Percentiles rank a stretch among this genome's conserved stretches.
phyloP scores from a whole-genome alignment of 2,329 filamentous ascomycete genomes.

The Epichloe gansuensis region DNA sequence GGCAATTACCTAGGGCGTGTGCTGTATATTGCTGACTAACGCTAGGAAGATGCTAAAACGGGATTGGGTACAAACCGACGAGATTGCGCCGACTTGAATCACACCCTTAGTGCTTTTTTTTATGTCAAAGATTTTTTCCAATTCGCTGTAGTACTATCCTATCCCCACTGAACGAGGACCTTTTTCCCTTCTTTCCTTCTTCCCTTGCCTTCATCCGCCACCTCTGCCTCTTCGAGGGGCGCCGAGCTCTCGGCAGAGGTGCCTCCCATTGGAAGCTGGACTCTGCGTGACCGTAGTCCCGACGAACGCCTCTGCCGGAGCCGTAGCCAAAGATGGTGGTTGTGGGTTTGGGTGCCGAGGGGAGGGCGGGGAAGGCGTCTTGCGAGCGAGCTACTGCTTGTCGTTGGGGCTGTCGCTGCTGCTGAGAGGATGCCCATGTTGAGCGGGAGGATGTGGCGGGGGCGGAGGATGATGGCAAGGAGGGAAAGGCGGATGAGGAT shows the following conservation, averaged over 20 bases:
- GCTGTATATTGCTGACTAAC: too few relatives aligned
- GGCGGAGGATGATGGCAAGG: constrained; percentile 21
- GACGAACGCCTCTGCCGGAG: constrained; percentile 36
- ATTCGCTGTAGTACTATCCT: background rate
- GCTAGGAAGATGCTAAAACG: too few relatives aligned
- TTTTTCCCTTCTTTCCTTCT: constrained; percentile 51
- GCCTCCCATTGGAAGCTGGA: constrained; percentile 42
- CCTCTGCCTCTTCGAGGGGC: constrained; percentile 12
- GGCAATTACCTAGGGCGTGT: too few relatives aligned
- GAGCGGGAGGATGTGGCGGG: constrained; percentile 16
- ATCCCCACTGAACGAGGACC: constrained; percentile 51
- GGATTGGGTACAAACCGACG: too few relatives aligned
- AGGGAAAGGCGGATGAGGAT: background rate
- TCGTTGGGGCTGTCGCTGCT: constrained; percentile 22
- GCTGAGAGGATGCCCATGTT: constrained; percentile 17
- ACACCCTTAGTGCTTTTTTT: too few relatives aligned
- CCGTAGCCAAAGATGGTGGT: constrained; percentile 53
- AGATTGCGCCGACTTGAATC: too few relatives aligned
- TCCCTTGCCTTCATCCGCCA: constrained; percentile 27
- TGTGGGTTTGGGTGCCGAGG: constrained; percentile 58
- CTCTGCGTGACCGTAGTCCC: constrained; percentile 36
- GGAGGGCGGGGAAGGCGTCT: constrained; percentile 74
- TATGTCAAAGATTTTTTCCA: too few relatives aligned
- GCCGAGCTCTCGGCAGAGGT: constrained; percentile 11
- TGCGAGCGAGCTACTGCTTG: constrained; percentile 19